Evolutionary conservation across 805 yeast genomes (phyloP), one percentile per base, ranked within the genome.

Genomic region (Lachancea quebecensis): DNA sequence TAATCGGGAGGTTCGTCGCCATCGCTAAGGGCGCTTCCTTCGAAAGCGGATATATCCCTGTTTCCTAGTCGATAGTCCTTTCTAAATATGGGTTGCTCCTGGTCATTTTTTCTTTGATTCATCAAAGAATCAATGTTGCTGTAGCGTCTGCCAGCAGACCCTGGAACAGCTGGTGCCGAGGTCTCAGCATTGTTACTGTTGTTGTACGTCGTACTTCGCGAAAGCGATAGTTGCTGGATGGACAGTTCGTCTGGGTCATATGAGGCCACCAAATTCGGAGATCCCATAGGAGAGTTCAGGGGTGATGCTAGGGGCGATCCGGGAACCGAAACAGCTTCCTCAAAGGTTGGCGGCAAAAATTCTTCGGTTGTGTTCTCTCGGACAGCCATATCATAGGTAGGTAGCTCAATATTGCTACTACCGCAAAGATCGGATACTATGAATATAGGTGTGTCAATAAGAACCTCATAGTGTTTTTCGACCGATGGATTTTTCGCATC

Each of bases 401-500:
- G 76, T 12, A 72, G 53, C 10, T 64, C 66, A 47, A 67, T 57
- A 46, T 60, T 69, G 7, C 65, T 70, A 17, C 59, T 55, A 2
- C 57, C 59, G 52, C 76, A 72, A 2, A 62, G 51, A 30, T 66
- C 67, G 10, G 79, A 74, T n/a, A 77, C 65, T 15, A 78, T 59
- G 28, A 75, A 71, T 32, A 85, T 70, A 0, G 93, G 93, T 0
- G 91, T 83, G 57, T 85, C 93, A 34, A 85, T 83, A 37, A 85
- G 77, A 16, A 85, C 90, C 54, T 85, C 95, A 56, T 81, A 85
- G 59, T 85, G 90, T 54, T 82, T 88, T 66, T 78, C 64, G 50
- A 75, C 76, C 4, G 54, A 50, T 2, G 67, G 60, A 33, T 64
- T 66, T 3, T 64, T 58, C 0, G 76, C 72, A 47, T 81, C 84